Conservation (phyloP, 805 yeast species). For the Candida bentonensis region DNA sequence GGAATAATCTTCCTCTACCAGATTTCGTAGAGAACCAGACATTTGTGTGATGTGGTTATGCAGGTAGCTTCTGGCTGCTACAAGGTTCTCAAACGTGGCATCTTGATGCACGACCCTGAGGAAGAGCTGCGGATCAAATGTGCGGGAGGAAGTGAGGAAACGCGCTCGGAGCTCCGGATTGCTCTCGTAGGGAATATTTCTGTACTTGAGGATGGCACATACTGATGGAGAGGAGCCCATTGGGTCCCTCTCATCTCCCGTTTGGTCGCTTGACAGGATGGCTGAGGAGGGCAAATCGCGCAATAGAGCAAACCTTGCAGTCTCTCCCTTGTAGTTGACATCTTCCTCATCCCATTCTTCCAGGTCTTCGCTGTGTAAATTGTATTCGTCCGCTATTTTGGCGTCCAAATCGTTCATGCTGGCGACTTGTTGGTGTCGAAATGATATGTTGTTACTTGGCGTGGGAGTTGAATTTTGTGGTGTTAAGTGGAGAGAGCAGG, state of each 20-base stretch:
- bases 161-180: constrained; percentile 25
- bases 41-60: constrained; percentile 36
- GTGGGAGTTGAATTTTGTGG: neutral
- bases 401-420: neutral
- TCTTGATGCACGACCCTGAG: constrained; percentile 40
- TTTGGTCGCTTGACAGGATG: neutral
- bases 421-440: neutral
- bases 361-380: neutral
- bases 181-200: constrained; percentile 25
- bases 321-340: neutral
- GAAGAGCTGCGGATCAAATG: constrained; percentile 44
- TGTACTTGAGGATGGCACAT: constrained; percentile 27
- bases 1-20: constrained; percentile 47
- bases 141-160: constrained; percentile 40
- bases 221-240: constrained; percentile 38
- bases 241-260: constrained; percentile 36
- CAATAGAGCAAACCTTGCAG: neutral
- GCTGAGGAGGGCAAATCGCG: neutral
- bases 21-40: constrained; percentile 33
- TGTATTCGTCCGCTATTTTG: neutral
- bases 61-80: constrained; percentile 32
- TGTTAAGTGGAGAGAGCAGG: neutral
- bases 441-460: neutral
- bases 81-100: constrained; percentile 38
- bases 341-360: neutral